Base-by-base conservation (phyloP, 139 green algal genomes). In the Monoraphidium neglectum region DNA sequence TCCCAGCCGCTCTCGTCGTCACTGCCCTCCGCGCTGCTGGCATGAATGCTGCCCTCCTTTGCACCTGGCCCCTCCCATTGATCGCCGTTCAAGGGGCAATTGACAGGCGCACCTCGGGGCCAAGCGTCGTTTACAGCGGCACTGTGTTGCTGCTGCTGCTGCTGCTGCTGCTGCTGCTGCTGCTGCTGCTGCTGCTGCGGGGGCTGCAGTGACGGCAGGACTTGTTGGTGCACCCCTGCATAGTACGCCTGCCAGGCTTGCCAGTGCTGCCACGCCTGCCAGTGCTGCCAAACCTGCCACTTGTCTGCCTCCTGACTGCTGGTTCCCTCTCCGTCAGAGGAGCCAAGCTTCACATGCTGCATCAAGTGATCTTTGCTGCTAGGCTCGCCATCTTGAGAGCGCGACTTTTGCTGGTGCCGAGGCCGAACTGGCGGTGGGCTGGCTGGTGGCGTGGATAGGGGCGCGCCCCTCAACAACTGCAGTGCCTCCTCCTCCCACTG, bases 401-500 rank as follows among this genome's bases (percentile, higher is more conserved):
- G 64, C 51, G 57, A 51, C 37, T 74, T 28, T 60, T 78, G 60
- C 43, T 28, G 28, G 6, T 71, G 16, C 33, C 70, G 21, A 28
- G 33, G 76, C 40, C 51, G 43, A 36, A 47, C n/a, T 15, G 59
- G 73, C 24, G 49, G 66, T 23, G 74, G 66, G 65, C 65, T 75
- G 37, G 26, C 32, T 3, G 78, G 78, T 0, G 72, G 72, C 21
- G 67, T 70, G 21, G 46, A 46, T 23, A 13, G 37, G 47, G 73
- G 64, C 33, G 65, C 67, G 35, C 60, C 62, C 53, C 74, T 51
- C 35, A 90, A 66, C 30, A 70, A 1, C 21, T 77, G 8, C 35
- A 87, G 68, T 2, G 78, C 78, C 57, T 83, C 16, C 59, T 78
- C 13, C 78, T 90, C 86, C 82, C 86, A 88, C 1, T 87, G 80